Evolutionary conservation across 1,139 yeast species (phyloP).

Genomic region (Pichia sp.): DNA sequence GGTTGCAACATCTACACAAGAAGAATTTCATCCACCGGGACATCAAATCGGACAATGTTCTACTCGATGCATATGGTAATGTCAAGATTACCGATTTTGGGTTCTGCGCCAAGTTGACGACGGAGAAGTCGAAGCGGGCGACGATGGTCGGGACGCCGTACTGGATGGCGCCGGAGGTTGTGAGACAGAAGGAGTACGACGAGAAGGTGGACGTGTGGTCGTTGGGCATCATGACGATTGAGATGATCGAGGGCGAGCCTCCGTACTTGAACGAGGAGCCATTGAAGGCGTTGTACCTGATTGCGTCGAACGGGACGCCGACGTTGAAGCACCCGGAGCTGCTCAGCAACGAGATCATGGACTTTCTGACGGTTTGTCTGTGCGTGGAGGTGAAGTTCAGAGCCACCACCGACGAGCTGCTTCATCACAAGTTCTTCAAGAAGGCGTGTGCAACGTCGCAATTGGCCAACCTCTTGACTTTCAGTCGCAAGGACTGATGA

Average conservation of each 20-base stretch:
- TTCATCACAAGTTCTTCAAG: slow-evolving; percentile 74
- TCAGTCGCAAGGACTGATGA: slow-evolving; percentile 20
- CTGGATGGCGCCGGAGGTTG: slow-evolving; percentile 99
- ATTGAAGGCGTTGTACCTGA: slow-evolving; percentile 76
- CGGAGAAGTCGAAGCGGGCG: slow-evolving; percentile 87
- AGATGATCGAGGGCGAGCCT: slow-evolving; percentile 98
- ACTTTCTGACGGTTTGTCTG: slow-evolving; percentile 83
- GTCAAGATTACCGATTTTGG: slow-evolving; percentile 98
- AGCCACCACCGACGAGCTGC: slow-evolving; percentile 83
- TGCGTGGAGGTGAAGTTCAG: slow-evolving; percentile 93
- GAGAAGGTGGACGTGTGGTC: slow-evolving; percentile 99
- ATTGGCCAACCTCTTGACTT: slow-evolving; percentile 52
- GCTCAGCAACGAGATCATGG: slow-evolving; percentile 74
- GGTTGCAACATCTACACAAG: slow-evolving; percentile 84
- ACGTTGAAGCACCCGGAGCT: slow-evolving; percentile 83
- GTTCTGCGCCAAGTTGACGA: slow-evolving; percentile 93
- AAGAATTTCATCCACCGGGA: slow-evolving; percentile 94
- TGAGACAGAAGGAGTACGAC: slow-evolving; percentile 92
- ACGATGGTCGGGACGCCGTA: slow-evolving; percentile 99
- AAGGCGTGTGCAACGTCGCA: slow-evolving; percentile 68
- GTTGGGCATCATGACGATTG: slow-evolving; percentile 95
- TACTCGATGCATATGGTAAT: slow-evolving; percentile 79
- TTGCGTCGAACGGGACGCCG: slow-evolving; percentile 97
- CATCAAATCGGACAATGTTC: slow-evolving; percentile 90
- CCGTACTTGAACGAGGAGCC: slow-evolving; percentile 97